Conservation (phyloP, 345 rosid genomes). For the Iberis pinnata region DNA sequence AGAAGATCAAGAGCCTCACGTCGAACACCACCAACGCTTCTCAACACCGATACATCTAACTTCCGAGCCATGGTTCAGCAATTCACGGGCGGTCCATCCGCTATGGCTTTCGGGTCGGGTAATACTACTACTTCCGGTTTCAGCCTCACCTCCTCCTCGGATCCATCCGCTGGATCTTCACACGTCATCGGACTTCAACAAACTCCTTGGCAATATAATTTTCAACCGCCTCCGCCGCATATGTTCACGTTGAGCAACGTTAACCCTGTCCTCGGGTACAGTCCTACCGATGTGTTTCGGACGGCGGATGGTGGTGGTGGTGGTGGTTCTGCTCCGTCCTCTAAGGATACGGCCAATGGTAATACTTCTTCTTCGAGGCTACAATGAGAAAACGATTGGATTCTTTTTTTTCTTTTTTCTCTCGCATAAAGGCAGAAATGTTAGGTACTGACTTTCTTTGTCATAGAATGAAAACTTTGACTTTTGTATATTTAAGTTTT, state of each 20-base stretch:
- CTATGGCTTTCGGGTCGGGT: constrained; percentile 50
- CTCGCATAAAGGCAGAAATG: constrained; percentile 35
- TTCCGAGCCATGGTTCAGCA: constrained; percentile 98
- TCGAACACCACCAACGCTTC: constrained; percentile 88
- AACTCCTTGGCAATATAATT: constrained; percentile 24
- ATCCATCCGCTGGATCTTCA: constrained; percentile 25
- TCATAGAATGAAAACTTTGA: constrained; percentile 32
- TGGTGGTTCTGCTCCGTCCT: constrained; percentile 26
- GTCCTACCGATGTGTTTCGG: constrained; percentile 22
- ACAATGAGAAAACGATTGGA: constrained; percentile 35
- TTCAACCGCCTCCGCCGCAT: constrained; percentile 19
- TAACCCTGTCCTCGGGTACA: constrained; percentile 19
- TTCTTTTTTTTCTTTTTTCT: constrained; percentile 15
- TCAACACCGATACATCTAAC: constrained; percentile 82
- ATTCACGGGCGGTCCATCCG: constrained; percentile 77
- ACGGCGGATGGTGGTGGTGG: constrained; percentile 21
- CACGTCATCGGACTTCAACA: constrained; percentile 10
- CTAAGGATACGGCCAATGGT: constrained; percentile 21
- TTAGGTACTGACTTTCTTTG: constrained; percentile 38
- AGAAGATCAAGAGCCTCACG: constrained; percentile 89
- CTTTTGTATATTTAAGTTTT: constrained; percentile 25
- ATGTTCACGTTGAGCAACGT: constrained; percentile 29
- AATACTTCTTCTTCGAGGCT: constrained; percentile 27
- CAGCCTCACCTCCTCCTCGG: constrained; percentile 25
- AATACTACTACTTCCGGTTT: constrained; percentile 21